Evolutionary conservation across 306 rosid genomes (phyloP).

Genomic region (Trifolium dubium): DNA sequence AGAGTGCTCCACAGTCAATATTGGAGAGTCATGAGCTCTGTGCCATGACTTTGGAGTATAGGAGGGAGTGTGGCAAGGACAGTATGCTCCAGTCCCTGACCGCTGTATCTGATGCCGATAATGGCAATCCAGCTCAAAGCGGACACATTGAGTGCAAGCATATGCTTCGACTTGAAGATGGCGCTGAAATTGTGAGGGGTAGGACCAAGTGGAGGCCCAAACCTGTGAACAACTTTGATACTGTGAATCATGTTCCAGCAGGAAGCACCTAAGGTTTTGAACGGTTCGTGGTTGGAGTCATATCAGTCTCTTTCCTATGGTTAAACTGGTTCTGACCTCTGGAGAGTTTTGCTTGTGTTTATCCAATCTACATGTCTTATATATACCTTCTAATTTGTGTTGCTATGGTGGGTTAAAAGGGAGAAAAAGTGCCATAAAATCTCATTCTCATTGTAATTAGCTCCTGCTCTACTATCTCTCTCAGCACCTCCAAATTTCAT

Average conservation of each 20-base stretch:
- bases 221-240: constrained; percentile 53
- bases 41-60: constrained; percentile 81
- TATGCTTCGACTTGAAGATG: constrained; percentile 85
- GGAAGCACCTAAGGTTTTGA: constrained; percentile 52
- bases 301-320: constrained; percentile 36
- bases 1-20: constrained; percentile 95
- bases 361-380: constrained; percentile 50
- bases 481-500: constrained; percentile 38
- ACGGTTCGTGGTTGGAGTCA: constrained; percentile 47
- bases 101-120: constrained; percentile 60
- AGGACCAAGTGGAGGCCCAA: constrained; percentile 97
- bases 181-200: constrained; percentile 87
- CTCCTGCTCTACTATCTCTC: constrained; percentile 40
- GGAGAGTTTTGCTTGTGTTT: constrained; percentile 63
- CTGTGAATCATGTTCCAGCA: constrained; percentile 59
- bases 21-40: constrained; percentile 92
- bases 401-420: constrained; percentile 37
- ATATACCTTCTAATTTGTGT: constrained; percentile 51
- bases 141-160: constrained; percentile 86
- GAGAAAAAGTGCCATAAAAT: constrained; percentile 46
- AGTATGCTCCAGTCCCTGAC: constrained; percentile 88
- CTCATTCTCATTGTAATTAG: constrained; percentile 73
- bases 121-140: constrained; percentile 57
- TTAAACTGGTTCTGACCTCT: constrained; percentile 40
- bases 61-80: constrained; percentile 99